Evolutionary conservation across 108 stramenopile genomes (phyloP).

Genomic region (Pseudonitzschia multiseries): DNA sequence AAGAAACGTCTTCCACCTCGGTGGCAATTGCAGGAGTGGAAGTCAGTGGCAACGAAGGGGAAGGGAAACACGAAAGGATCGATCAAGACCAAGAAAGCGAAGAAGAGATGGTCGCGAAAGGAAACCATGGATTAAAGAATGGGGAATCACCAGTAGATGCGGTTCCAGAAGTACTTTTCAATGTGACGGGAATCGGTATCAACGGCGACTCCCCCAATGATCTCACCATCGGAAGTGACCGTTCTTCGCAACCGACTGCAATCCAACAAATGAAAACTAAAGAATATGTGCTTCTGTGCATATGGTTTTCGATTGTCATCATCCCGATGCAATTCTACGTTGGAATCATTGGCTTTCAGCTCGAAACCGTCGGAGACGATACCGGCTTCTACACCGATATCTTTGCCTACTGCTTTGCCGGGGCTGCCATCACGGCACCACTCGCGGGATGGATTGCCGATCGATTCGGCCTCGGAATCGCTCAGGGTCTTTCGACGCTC

Average conservation of each 20-base stretch:
- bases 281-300: constrained; percentile 36
- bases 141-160: too few relatives aligned
- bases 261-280: constrained; percentile 29
- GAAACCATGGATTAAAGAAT: too few relatives aligned
- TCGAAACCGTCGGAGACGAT: constrained; percentile 41
- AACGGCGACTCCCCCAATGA: too few relatives aligned
- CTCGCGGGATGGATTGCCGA: constrained; percentile 38
- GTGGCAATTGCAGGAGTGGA: too few relatives aligned
- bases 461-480: constrained; percentile 33
- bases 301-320: constrained; percentile 41
- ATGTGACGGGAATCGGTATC: too few relatives aligned
- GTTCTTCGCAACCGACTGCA: neutral
- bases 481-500: constrained; percentile 34
- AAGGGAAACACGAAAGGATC: neutral
- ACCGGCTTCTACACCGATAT: constrained; percentile 35
- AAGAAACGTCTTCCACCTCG: too few relatives aligned
- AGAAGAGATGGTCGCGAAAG: too few relatives aligned
- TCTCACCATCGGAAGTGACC: too few relatives aligned
- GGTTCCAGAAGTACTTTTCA: too few relatives aligned
- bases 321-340: constrained; percentile 51
- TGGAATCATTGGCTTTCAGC: constrained; percentile 41
- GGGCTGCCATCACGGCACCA: constrained; percentile 28
- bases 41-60: neutral
- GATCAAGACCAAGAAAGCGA: neutral
- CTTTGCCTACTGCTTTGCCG: constrained; percentile 43